A percentile compares a stretch with the other conserved stretches of the same genome.
phyloP scores from a whole-genome alignment of 2,329 filamentous ascomycete genomes.

The Fonsecaea nubica region DNA sequence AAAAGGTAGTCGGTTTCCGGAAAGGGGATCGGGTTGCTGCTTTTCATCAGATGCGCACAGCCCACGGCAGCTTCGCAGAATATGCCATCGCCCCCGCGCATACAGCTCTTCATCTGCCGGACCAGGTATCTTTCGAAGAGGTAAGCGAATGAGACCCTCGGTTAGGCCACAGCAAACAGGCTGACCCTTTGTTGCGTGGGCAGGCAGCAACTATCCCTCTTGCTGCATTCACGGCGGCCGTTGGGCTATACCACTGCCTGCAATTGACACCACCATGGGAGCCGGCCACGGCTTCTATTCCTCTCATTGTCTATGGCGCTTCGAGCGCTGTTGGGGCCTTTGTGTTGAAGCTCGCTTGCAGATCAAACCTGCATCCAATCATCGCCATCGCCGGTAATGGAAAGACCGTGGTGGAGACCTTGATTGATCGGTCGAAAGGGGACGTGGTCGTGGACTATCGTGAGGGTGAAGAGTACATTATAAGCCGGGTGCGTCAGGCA shows the following conservation, averaged over 20 bases:
- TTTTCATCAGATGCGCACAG: conserved; percentile 53
- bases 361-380: conserved; percentile 66
- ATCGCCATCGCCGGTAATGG: conserved; percentile 63
- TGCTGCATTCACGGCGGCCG: conserved; percentile 20
- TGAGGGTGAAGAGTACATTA: conserved; percentile 59
- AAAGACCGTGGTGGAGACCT: conserved; percentile 25
- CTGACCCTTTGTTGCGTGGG: background rate
- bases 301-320: conserved; percentile 62
- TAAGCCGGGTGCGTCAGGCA: conserved; percentile 54
- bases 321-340: conserved; percentile 65
- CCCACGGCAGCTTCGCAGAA: conserved; percentile 61
- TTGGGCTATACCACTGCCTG: conserved; percentile 22
- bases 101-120: conserved; percentile 63
- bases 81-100: conserved; percentile 61
- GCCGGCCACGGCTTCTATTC: conserved; percentile 7
- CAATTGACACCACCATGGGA: conserved; percentile 22
- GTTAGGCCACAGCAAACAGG: background rate
- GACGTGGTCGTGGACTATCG: conserved; percentile 69
- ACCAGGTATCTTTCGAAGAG: conserved; percentile 61
- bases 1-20: conserved; percentile 22
- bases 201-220: conserved; percentile 31
- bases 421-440: conserved; percentile 60
- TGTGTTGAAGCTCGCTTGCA: conserved; percentile 62
- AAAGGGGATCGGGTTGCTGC: conserved; percentile 48
- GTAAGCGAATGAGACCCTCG: background rate